Base-by-base conservation (phyloP, 108 stramenopile species). In the Cyclotella atomus region DNA sequence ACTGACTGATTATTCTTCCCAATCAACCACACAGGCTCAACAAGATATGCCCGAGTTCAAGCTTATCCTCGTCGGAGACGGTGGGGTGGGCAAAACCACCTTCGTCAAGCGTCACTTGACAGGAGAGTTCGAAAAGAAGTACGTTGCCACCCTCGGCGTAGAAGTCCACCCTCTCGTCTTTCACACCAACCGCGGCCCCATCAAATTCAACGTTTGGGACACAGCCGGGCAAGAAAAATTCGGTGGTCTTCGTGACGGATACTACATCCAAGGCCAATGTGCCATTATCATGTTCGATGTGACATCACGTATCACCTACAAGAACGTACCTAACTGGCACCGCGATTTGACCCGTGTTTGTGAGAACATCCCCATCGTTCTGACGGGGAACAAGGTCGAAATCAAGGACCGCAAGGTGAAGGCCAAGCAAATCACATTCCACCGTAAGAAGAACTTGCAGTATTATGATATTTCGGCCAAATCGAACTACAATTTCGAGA, bases 341-440 rank as follows among this genome's bases (percentile, higher is more conserved):
- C 92, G 98, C 59, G 98, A 99, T 84, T 85, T 99, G 65, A 97
- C 97, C 54, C 91, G 99, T 34, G 98, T 99, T 19, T 99, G 98
- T 73, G 99, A 99, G 73, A 96, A 98, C 81, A 99, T 99, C 62
- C 99, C 99, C 45, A 99, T 99, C 63, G 98, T 99, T 28, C 86
- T 99, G 47, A 87, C 85, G 36, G 99, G 99, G 45, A 99, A 99
- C 89, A 99, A 99, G 94, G 99, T 98, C 10, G 98, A 99, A 84
- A 97, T 98, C 88, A 99, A 99, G 87, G 99, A 99, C 87, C 91
- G 99, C 50, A 98, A 99, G 96, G 99, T 99, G 36, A 99, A 99
- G 91, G 98, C 99, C 54, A 99, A 98, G 91, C 97, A 99, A 84
- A 98, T 99, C 74, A 97, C 96, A 35, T 99, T 99, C 92, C 99